These are phyloP conservation scores for Rhodomyrtus tomentosa DNA, from an alignment of 345 rosid genomes.

Conservation along the genomic window DNA sequence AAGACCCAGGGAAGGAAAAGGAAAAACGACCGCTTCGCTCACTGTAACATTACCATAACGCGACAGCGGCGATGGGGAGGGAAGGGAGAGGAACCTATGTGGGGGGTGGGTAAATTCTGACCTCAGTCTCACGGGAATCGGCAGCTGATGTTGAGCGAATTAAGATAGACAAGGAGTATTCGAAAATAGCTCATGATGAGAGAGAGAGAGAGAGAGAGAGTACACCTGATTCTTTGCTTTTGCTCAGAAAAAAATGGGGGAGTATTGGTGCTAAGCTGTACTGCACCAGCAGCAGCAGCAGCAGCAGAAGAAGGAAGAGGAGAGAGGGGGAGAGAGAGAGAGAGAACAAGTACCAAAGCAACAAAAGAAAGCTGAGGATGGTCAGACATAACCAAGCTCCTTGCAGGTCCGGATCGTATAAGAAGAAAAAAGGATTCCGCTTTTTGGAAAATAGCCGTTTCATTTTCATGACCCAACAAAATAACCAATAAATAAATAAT, in stretches of 20 bases:
- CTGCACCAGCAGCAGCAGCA: neutral
- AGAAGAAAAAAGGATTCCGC: neutral
- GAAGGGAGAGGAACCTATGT: neutral
- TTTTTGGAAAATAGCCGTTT: neutral
- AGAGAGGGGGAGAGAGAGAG: neutral
- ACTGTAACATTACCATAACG: neutral
- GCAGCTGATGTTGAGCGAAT: neutral
- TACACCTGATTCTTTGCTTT: neutral
- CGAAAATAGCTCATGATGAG: neutral
- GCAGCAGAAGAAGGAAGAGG: neutral
- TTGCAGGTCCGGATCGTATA: neutral
- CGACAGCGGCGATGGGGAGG: neutral
- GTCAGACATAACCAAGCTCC: neutral
- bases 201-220: neutral
- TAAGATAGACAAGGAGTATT: neutral
- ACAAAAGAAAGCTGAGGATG: neutral
- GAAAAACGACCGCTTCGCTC: neutral
- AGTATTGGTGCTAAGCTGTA: neutral
- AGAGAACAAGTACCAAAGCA: neutral
- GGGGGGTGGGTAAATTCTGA: neutral
- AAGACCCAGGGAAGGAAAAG: neutral
- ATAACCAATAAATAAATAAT: no score
- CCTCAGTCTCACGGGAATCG: neutral
- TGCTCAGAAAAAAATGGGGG: neutral
- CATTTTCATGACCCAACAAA: neutral